Evolutionary conservation across 106 monocot species (phyloP), one percentile per base, ranked within the genome.

Genomic region (Dendrobium chrysotoxum): DNA sequence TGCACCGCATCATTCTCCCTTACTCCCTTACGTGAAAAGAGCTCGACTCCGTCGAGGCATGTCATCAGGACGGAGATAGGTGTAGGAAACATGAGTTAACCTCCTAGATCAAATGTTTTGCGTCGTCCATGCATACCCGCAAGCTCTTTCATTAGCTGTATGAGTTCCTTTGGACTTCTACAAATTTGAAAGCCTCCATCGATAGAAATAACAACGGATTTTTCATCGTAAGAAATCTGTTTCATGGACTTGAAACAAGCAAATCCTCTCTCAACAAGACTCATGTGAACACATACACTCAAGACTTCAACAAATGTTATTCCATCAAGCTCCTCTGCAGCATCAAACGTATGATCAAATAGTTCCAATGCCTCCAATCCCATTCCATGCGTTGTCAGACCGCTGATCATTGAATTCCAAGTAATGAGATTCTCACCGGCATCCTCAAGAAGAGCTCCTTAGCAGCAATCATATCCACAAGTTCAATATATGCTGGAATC

Each of bases 281-380:
- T 91, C 40, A 85, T 41, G 45, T 93, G 89, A 35, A 40, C 83
- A 67, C 91, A 91, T 40, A 91, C 93, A 72, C 67, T 81, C 12
- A 93, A 23, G 11, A 72, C 80, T 31, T 86, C 91, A 28, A 91
- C 81, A 30, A 91, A 89, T 4, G 93, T 87, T 57, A 91, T 87
- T 16, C 86, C 88, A 81, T 93, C 87, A 1, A 89, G 93, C 6
- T 10, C 79, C 18, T 81, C 64, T n/a, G 84, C 85, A 28, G 4
- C 54, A 0, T 20, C 38, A 16, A 54, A 73, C 87, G 91, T 89
- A 17, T 58, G 28, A 7, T 86, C 70, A 64, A 89, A 91, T 2
- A 91, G n/a, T 10, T 78, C 66, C 13, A 91, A 45, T 68, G 89
- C 93, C 54, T 86, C 84, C 3, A 57, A 23, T 3, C 89, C 89